Percentiles rank a stretch among this genome's conserved stretches.
These are phyloP conservation scores for Metarhizium sp. DNA, from an alignment of 2,329 filamentous ascomycete genomes.

Conservation along the genomic window DNA sequence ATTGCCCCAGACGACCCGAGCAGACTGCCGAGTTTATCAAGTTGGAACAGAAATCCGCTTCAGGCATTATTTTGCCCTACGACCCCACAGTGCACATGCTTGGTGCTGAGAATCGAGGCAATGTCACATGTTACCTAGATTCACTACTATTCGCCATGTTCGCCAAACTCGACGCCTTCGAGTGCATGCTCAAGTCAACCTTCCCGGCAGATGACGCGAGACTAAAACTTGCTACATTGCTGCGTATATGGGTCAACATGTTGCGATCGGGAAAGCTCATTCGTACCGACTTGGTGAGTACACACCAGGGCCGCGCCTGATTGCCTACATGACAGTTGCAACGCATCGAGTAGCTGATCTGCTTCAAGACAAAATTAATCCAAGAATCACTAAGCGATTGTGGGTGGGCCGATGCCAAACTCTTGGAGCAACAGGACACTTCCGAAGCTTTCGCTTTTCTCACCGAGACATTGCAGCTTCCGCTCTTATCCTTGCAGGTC, in stretches of 20 bases:
- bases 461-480: slow-evolving; percentile 78
- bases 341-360: slow-evolving; percentile 7
- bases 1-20: slow-evolving; percentile 60
- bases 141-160: slow-evolving; percentile 94
- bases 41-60: slow-evolving; percentile 70
- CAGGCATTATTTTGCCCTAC: slow-evolving; percentile 69
- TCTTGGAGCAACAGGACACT: slow-evolving; percentile 81
- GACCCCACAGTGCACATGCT: slow-evolving; percentile 62
- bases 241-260: slow-evolving; percentile 91
- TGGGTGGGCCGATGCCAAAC: slow-evolving; percentile 75
- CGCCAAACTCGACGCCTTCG: slow-evolving; percentile 78
- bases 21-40: slow-evolving; percentile 68
- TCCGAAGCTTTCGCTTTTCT: slow-evolving; percentile 96
- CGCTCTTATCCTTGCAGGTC: slow-evolving; percentile 82
- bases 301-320: not conserved
- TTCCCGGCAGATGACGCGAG: slow-evolving; percentile 59
- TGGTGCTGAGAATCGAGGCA: slow-evolving; percentile 76
- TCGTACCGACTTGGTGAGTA: slow-evolving; percentile 64
- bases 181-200: slow-evolving; percentile 78
- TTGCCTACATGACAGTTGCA: not conserved
- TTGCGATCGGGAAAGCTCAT: slow-evolving; percentile 78
- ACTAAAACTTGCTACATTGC: slow-evolving; percentile 63
- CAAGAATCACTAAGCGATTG: slow-evolving; percentile 76
- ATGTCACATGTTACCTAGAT: slow-evolving; percentile 92
- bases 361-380: slow-evolving; percentile 61